Conservation (phyloP, 1,139 yeast species). For the Pichia sp. region DNA sequence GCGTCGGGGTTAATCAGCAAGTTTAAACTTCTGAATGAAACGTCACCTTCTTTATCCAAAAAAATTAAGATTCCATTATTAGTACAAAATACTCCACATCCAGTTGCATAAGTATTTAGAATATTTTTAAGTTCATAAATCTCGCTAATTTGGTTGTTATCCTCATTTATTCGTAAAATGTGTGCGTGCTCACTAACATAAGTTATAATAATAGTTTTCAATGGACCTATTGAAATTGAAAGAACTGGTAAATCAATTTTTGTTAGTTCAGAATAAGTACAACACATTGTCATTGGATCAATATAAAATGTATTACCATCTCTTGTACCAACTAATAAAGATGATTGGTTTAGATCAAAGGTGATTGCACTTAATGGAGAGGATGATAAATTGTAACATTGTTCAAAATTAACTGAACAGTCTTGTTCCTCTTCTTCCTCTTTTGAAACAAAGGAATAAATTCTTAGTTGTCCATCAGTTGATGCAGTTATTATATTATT, state of each 20-base stretch:
- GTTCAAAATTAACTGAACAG: neutral
- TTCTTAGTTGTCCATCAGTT: constrained; percentile 10
- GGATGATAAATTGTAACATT: constrained; percentile 11
- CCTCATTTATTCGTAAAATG: constrained; percentile 1
- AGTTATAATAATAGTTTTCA: neutral
- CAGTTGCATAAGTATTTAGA: neutral
- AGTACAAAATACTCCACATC: constrained; percentile 6
- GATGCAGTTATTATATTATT: constrained; percentile 3
- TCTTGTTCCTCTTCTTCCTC: neutral
- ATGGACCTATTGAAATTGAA: constrained; percentile 3
- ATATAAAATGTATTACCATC: constrained; percentile 15
- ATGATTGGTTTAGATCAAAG: neutral
- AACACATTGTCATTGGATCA: constrained; percentile 11
- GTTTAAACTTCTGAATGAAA: neutral
- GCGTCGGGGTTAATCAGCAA: neutral
- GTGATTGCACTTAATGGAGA: constrained; percentile 12
- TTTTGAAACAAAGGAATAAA: neutral
- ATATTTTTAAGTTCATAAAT: neutral
- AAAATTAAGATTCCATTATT: constrained; percentile 1
- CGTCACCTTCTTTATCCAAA: constrained; percentile 3
- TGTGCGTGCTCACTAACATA: constrained; percentile 4
- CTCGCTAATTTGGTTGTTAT: neutral
- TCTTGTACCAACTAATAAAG: constrained; percentile 13
- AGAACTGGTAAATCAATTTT: constrained; percentile 11
- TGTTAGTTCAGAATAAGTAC: constrained; percentile 6